Evolutionary conservation across 108 stramenopile species (phyloP).

Genomic region (Thalassiosira profunda): DNA sequence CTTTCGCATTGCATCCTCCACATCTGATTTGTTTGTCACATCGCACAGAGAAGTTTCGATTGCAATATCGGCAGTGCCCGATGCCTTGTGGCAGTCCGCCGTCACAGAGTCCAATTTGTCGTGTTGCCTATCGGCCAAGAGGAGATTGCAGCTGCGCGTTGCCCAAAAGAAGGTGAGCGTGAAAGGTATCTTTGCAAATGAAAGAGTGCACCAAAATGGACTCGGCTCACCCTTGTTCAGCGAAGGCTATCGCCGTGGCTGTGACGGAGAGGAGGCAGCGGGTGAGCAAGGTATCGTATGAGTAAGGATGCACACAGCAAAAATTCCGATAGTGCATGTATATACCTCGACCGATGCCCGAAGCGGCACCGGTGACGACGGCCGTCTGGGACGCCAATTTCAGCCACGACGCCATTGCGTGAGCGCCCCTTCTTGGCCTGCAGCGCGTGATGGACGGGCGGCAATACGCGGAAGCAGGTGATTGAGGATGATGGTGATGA

Average conservation of each 20-base stretch:
- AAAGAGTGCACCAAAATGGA: background rate
- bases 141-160: slow-evolving; percentile 26
- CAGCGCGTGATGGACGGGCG: no score
- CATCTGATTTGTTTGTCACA: slow-evolving; percentile 55
- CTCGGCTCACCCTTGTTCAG: slow-evolving; percentile 18
- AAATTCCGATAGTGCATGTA: background rate
- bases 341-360: slow-evolving; percentile 74
- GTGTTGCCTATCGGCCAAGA: slow-evolving; percentile 28
- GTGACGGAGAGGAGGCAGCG: background rate
- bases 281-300: background rate
- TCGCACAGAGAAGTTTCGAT: slow-evolving; percentile 47
- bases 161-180: no score
- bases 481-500: no score
- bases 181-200: no score
- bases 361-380: slow-evolving; percentile 59
- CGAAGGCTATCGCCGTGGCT: slow-evolving; percentile 15
- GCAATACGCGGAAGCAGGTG: no score
- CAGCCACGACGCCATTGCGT: no score
- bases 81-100: slow-evolving; percentile 22
- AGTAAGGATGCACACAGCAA: background rate
- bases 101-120: slow-evolving; percentile 22
- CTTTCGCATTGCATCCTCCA: slow-evolving; percentile 34
- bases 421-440: no score
- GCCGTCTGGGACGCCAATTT: slow-evolving; percentile 23
- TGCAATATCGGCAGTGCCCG: background rate